phyloP scores from a whole-genome alignment of 345 rosid genomes.

The Sonneratia alba region DNA sequence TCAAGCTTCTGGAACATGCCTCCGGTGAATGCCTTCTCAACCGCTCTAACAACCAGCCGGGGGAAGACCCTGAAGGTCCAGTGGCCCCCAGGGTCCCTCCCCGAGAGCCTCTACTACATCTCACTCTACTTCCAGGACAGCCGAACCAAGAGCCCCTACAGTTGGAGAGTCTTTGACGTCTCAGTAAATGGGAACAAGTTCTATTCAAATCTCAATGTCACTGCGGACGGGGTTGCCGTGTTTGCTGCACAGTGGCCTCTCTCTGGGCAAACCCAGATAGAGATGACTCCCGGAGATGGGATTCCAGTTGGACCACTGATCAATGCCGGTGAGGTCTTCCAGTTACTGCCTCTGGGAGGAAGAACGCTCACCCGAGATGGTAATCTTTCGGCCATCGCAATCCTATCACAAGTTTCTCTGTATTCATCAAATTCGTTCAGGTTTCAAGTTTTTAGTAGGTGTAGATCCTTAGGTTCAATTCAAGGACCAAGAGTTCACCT shows the following conservation, averaged over 20 bases:
- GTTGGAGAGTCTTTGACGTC: slow-evolving; percentile 76
- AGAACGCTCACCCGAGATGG: slow-evolving; percentile 62
- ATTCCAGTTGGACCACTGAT: slow-evolving; percentile 50
- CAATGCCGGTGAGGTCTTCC: slow-evolving; percentile 75
- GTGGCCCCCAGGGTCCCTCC: slow-evolving; percentile 60
- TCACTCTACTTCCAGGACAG: slow-evolving; percentile 79
- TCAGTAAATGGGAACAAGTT: slow-evolving; percentile 54
- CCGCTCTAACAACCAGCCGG: slow-evolving; percentile 42
- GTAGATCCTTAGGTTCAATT: too few species aligned
- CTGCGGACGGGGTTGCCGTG: slow-evolving; percentile 53
- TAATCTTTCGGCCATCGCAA: slow-evolving; percentile 14
- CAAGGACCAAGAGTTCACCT: too few species aligned
- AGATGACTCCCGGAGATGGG: slow-evolving; percentile 37
- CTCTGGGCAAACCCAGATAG: slow-evolving; percentile 52
- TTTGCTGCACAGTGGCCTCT: slow-evolving; percentile 65
- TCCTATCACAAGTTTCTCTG: not conserved
- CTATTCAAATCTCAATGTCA: slow-evolving; percentile 47
- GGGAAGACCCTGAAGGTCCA: slow-evolving; percentile 42
- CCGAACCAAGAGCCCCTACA: slow-evolving; percentile 36
- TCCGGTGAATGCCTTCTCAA: slow-evolving; percentile 39
- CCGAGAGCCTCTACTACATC: slow-evolving; percentile 52
- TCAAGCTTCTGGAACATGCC: slow-evolving; percentile 71
- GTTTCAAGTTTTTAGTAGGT: not conserved
- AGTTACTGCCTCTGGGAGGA: slow-evolving; percentile 58
- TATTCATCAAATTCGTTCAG: not conserved